Base-by-base conservation (phyloP, 1,284 basidiomycete genomes). In the Xerocomus cyaneibrunnescens region DNA sequence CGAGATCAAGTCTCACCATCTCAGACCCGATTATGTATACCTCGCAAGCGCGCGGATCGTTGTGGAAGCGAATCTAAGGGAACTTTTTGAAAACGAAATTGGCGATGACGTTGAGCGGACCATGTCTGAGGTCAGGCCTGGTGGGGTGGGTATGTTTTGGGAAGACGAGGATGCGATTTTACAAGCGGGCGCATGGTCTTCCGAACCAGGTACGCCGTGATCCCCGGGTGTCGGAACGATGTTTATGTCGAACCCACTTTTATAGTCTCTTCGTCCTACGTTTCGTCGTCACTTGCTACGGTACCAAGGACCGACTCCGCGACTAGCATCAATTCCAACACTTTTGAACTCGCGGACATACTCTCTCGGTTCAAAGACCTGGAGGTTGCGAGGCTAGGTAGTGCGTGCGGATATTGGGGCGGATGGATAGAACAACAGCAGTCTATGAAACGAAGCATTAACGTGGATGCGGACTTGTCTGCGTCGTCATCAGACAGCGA, bases 361-460 rank as follows among this genome's bases (percentile, higher is more conserved):
- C 57, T 76, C 5, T 62, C 72, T 28, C 68, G 68, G 1, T 67
- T 81, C 56, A 57, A 68, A 27, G 68, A 67, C n/a, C 58, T 81
- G 12, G 75, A 80, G 13, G 72, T 76, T 1, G 59, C 72, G 19
- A 65, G 80, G 32, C 62, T 78, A 50, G 78, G 79, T 3, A 73
- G 75, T 37, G 72, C 72, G 7, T 77, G 77, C 4, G 71, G 68
- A 0, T 77, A 74, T 47, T 77, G 77, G 77, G 48, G 62, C 31
- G 58, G 57, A 6, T 62, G 62, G 54, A 30, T 38, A 7, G 45
- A 52, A 8, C 48, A 42, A 39, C 48, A 49, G 19, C 30, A 8
- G 25, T 42, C 57, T 25, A 37, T 5, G 7, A 34, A 16, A 13
- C 17, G 12, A n/a, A 14, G 9, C 12, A 7, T 12, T 0, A 27